Evolutionary conservation across 768 basidiomycete species (phyloP), one percentile per base, ranked within the genome.

Genomic region (Suillus clintonianus): DNA sequence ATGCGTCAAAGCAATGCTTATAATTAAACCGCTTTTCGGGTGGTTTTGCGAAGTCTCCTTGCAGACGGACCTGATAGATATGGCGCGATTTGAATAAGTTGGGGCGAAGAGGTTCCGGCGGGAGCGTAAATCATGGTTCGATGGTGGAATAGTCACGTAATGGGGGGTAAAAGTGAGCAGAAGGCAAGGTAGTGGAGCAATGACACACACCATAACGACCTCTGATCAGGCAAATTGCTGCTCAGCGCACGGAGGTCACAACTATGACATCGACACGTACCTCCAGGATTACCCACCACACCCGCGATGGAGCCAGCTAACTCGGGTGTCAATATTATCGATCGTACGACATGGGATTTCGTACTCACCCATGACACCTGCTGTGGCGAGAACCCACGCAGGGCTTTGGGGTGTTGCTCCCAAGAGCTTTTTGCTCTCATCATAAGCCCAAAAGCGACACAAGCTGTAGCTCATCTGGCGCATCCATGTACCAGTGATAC

Each of bases 361-460:
- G 39, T 24, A 83, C 89, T 69, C 72, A 91, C 91, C 94, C 89
- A 95, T 95, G 63, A 88, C 88, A 17, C 94, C 94, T 57, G 94
- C 93, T 11, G 82, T 60, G 1, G 89, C 92, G 48, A 96, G 82
- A 75, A 93, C 87, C 89, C 89, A 95, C 13, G 91, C 87, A 3
- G 93, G 87, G 0, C 89, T 83, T 67, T 90, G 83, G 70, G 76
- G 69, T 77, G 78, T 81, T 15, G 90, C 90, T 24, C 91, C 91
- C 0, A 95, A 69, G 8, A 89, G 67, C 80, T 90, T 93, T 82
- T 95, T 96, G 74, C 89, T 92, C 79, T 92, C 90, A 66, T 95
- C 94, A 74, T 95, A 94, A 17, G 91, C 92, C 87, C 92, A 95
- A 80, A 95, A 96, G n/a, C 94, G 83, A 74, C 92, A 94, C 74